phyloP scores from a whole-genome alignment of 305 asterid genomes.

The Fraxinus nigra region DNA sequence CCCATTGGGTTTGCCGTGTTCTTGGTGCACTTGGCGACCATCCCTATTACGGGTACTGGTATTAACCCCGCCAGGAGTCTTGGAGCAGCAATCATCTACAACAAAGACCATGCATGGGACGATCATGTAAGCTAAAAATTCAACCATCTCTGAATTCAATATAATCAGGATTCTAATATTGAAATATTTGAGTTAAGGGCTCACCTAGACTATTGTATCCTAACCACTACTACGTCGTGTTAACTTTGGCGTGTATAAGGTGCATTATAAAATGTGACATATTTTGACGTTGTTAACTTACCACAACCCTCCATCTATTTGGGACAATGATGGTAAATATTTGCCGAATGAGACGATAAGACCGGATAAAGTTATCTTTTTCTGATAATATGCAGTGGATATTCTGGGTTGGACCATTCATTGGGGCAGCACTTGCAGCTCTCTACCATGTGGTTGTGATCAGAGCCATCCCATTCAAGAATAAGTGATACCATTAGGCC shows the following conservation, averaged over 20 bases:
- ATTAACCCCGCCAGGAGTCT: conserved; percentile 45
- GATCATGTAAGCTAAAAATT: conserved; percentile 33
- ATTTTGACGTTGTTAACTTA: neutral
- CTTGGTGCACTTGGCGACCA: conserved; percentile 45
- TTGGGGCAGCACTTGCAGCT: conserved; percentile 48
- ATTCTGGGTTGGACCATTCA: conserved; percentile 53
- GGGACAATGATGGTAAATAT: neutral
- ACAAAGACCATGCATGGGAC: conserved; percentile 34
- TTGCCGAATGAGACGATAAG: neutral
- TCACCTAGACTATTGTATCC: neutral
- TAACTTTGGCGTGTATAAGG: neutral
- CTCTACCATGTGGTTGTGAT: conserved; percentile 44
- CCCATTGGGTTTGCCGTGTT: conserved; percentile 49
- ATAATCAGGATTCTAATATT: neutral
- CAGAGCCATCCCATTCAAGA: conserved; percentile 45
- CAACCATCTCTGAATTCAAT: neutral
- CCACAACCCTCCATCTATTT: neutral
- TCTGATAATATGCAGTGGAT: conserved; percentile 37
- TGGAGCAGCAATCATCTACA: conserved; percentile 47
- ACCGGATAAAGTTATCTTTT: neutral
- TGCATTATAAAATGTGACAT: neutral
- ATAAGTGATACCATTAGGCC: conserved; percentile 3
- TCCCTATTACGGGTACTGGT: conserved; percentile 42
- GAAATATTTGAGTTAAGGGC: neutral
- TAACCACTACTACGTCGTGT: neutral